A percentile compares a stretch with the other conserved stretches of the same genome.
phyloP scores from a whole-genome alignment of 2,329 filamentous ascomycete species.

The Fusarium guadeloupense region DNA sequence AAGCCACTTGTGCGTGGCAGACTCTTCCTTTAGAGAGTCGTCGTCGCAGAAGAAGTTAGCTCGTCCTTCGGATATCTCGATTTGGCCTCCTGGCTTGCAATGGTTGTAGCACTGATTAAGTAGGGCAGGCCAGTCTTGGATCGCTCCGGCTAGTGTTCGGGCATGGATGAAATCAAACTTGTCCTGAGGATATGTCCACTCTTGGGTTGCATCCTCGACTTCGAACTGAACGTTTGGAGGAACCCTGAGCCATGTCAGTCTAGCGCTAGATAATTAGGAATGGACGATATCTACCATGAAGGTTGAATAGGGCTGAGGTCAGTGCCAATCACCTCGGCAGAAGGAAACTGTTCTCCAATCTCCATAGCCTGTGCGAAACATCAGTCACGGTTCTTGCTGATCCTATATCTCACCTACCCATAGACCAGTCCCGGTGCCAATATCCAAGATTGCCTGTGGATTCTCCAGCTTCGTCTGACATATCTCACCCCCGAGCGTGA shows the following conservation, averaged over 20 bases:
- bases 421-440: conserved; percentile 39
- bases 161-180: conserved; percentile 33
- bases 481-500: conserved; percentile 55
- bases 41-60: conserved; percentile 41
- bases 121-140: conserved; percentile 43
- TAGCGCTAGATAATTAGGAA: no score
- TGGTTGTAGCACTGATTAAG: conserved; percentile 30
- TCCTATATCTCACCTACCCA: neutral
- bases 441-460: conserved; percentile 35
- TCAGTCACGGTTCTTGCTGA: neutral
- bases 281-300: conserved; percentile 19
- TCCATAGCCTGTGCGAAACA: conserved; percentile 56
- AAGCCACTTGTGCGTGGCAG: conserved; percentile 35
- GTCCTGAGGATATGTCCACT: conserved; percentile 6
- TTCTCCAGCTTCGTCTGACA: conserved; percentile 37
- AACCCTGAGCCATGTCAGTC: conserved; percentile 17
- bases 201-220: conserved; percentile 9
- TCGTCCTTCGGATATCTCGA: conserved; percentile 33
- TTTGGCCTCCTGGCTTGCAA: conserved; percentile 23
- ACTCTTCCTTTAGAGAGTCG: conserved; percentile 28
- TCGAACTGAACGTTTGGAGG: conserved; percentile 39
- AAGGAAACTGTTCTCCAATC: conserved; percentile 37
- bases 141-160: conserved; percentile 41
- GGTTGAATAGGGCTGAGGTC: conserved; percentile 43
- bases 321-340: conserved; percentile 37